Evolutionary conservation across 352 stramenopile species (phyloP).

Genomic region (Globisporangium spiculum): DNA sequence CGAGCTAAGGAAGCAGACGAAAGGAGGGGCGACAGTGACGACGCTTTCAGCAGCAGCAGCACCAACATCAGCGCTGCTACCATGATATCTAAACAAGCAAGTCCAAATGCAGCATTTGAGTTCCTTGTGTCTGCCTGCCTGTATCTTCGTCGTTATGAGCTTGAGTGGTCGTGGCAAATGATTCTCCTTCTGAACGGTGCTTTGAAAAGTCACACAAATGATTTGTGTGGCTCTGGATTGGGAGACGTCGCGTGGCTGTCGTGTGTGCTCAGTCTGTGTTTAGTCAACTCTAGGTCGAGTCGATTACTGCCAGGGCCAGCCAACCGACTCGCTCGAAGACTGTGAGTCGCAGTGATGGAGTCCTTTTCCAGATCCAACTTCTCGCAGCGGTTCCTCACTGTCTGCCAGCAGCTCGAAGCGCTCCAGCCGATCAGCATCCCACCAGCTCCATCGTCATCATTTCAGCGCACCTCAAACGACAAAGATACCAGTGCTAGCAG

Average conservation of each 20-base stretch:
- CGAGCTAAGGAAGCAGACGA: conserved; percentile 26
- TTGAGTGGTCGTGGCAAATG: neutral
- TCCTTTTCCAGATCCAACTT: conserved; percentile 15
- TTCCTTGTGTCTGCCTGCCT: neutral
- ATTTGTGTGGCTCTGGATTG: neutral
- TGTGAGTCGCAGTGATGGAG: conserved; percentile 6
- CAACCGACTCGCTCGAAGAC: no score
- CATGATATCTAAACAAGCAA: neutral
- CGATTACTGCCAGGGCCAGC: neutral
- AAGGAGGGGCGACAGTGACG: neutral
- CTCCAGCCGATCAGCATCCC: conserved; percentile 19
- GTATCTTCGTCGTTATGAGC: neutral
- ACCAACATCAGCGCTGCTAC: neutral
- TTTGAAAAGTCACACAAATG: neutral
- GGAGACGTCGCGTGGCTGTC: neutral
- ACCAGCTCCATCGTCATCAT: neutral
- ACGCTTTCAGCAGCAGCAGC: neutral
- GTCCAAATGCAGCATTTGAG: neutral
- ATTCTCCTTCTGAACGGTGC: neutral
- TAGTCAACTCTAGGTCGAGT: neutral
- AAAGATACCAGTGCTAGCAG: neutral
- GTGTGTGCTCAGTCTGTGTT: neutral
- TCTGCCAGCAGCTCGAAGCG: conserved; percentile 32
- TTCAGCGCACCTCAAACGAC: neutral
- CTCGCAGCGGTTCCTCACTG: conserved; percentile 21